These are phyloP conservation scores for Paspalum vaginatum DNA, from an alignment of 176 grass and related monocot species.

Conservation along the genomic window DNA sequence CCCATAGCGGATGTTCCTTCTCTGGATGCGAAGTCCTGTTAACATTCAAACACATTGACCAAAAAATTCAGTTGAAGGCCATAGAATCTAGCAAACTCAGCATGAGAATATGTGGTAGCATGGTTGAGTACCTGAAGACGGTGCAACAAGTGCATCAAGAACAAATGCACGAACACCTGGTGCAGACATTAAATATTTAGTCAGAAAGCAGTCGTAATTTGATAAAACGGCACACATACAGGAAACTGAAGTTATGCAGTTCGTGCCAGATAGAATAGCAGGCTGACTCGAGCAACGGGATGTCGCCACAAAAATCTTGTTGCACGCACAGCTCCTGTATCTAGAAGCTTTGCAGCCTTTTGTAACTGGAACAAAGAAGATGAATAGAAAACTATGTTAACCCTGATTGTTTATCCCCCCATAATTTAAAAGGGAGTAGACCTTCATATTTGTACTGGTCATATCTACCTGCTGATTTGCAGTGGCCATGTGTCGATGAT, in stretches of 20 bases:
- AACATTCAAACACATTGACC: conserved; percentile 28
- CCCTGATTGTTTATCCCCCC: background rate
- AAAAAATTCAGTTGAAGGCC: background rate
- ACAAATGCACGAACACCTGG: conserved; percentile 98
- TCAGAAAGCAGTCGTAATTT: conserved; percentile 4
- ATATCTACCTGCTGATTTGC: conserved; percentile 76
- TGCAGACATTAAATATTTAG: conserved; percentile 24
- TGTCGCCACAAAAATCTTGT: conserved; percentile 99
- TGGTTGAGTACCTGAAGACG: conserved; percentile 73
- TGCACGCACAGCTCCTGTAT: conserved; percentile 86
- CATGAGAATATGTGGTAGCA: background rate
- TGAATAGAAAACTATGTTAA: conserved; percentile 18
- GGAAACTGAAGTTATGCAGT: background rate
- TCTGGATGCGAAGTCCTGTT: conserved; percentile 69
- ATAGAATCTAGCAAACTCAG: background rate
- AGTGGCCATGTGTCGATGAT: conserved; percentile 91
- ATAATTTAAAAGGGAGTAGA: background rate
- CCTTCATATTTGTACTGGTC: conserved; percentile 8
- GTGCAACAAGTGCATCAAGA: conserved; percentile 98
- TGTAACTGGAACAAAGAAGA: conserved; percentile 78
- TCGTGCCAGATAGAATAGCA: conserved; percentile 94
- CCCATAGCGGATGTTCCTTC: conserved; percentile 56
- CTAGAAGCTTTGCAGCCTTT: conserved; percentile 95
- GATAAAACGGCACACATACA: conserved; percentile 7
- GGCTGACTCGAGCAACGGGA: conserved; percentile 85